Conservation (phyloP, 2,329 filamentous ascomycete genomes). For the Rhinocladiella similis region DNA sequence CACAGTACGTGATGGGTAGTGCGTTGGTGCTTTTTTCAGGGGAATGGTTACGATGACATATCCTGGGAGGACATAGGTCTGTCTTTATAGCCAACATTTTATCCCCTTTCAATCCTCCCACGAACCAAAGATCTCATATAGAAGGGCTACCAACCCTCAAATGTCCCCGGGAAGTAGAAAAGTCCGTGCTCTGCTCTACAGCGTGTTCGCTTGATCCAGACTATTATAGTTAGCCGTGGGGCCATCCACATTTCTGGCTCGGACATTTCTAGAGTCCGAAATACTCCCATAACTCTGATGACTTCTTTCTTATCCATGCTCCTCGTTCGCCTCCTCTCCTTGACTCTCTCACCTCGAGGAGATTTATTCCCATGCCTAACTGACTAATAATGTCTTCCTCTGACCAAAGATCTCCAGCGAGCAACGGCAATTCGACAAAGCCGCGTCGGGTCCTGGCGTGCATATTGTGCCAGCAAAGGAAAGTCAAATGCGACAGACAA, state of each 20-base stretch:
- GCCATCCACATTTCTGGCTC: too few relatives aligned
- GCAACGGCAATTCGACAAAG: constrained; percentile 19
- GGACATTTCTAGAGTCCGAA: background rate
- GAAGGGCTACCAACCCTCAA: too few relatives aligned
- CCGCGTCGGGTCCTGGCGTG: constrained; percentile 56
- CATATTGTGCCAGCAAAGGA: constrained; percentile 72
- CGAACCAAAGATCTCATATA: too few relatives aligned
- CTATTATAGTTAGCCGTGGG: too few relatives aligned
- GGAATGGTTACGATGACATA: background rate
- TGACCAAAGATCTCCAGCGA: too few relatives aligned
- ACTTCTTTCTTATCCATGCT: background rate
- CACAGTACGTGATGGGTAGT: background rate
- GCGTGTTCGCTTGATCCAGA: too few relatives aligned
- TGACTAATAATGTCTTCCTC: too few relatives aligned
- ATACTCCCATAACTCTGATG: background rate
- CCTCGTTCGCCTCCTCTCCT: background rate
- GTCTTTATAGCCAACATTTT: too few relatives aligned
- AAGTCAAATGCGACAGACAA: constrained; percentile 71
- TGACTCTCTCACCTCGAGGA: background rate
- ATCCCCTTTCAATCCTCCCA: too few relatives aligned
- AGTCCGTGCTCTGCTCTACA: background rate
- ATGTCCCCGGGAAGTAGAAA: too few relatives aligned
- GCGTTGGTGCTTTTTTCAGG: background rate
- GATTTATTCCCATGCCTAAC: background rate
- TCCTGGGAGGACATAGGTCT: background rate